These are phyloP conservation scores for Ogataea saltuana DNA, from an alignment of 805 yeast species.

Conservation along the genomic window DNA sequence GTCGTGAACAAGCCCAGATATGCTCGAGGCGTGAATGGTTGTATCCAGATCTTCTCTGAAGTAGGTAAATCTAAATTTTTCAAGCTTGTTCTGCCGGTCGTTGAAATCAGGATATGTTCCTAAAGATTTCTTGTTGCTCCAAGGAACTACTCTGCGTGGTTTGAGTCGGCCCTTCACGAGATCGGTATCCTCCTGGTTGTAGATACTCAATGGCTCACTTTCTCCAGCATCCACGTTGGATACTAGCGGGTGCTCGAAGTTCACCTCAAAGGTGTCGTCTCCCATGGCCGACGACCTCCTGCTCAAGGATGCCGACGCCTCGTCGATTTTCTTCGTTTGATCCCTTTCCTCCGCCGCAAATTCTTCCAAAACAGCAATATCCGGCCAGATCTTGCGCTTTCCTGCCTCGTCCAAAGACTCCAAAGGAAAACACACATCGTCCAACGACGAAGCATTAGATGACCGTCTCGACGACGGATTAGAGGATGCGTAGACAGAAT, in stretches of 20 bases:
- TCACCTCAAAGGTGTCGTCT: slow-evolving; percentile 33
- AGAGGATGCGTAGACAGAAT: slow-evolving; percentile 42
- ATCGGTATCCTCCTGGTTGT: slow-evolving; percentile 56
- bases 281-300: slow-evolving; percentile 21
- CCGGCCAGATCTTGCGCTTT: slow-evolving; percentile 71
- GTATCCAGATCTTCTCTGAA: slow-evolving; percentile 86
- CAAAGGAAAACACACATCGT: slow-evolving; percentile 90
- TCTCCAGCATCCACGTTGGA: slow-evolving; percentile 33
- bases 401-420: slow-evolving; percentile 46
- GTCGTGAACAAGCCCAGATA: slow-evolving; percentile 70
- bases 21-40: slow-evolving; percentile 88
- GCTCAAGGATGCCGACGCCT: slow-evolving; percentile 31
- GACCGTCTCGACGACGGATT: slow-evolving; percentile 64
- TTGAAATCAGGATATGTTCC: slow-evolving; percentile 19
- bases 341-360: slow-evolving; percentile 69
- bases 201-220: slow-evolving; percentile 27
- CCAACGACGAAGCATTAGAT: slow-evolving; percentile 71
- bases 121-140: slow-evolving; percentile 48
- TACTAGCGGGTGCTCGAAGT: slow-evolving; percentile 41
- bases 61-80: slow-evolving; percentile 80
- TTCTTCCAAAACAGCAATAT: slow-evolving; percentile 69
- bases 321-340: slow-evolving; percentile 29
- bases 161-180: slow-evolving; percentile 64
- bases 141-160: slow-evolving; percentile 74
- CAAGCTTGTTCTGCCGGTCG: slow-evolving; percentile 31